Percentiles rank a stretch among this genome's conserved stretches.
These are phyloP conservation scores for Hymenoscyphus fraxineus DNA, from an alignment of 2,329 filamentous ascomycete genomes.

Conservation along the genomic window DNA sequence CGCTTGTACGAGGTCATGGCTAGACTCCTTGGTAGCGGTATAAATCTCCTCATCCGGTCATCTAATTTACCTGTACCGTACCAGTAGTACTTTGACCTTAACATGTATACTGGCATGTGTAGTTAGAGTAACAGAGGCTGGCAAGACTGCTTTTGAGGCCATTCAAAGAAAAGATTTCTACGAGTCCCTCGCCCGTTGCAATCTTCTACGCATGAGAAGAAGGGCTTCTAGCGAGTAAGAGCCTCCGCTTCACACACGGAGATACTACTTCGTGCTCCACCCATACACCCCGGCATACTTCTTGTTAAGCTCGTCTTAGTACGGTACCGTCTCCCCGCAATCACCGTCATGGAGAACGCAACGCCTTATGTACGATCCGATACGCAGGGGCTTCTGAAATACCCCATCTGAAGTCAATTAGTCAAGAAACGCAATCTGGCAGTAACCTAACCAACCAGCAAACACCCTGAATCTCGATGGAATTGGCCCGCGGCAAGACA, in stretches of 20 bases:
- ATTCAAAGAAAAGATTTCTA: no score
- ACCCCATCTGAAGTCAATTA: not conserved
- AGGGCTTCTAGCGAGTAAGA: no score
- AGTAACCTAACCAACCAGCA: not conserved
- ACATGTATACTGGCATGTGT: no score
- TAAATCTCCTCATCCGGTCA: not conserved
- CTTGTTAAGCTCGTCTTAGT: no score
- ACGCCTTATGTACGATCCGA: constrained; percentile 1
- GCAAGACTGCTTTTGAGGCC: no score
- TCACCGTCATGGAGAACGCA: not conserved
- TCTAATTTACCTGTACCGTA: constrained; percentile 1
- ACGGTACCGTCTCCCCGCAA: no score
- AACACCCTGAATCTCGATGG: not conserved
- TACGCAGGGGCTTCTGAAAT: not conserved
- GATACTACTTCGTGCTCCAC: no score
- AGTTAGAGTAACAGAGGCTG: no score
- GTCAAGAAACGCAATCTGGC: not conserved
- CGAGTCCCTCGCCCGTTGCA: no score
- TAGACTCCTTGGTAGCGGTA: not conserved
- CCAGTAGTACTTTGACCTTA: no score
- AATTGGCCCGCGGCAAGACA: not conserved
- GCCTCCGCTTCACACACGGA: no score
- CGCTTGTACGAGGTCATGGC: not conserved
- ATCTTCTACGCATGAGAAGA: not conserved
- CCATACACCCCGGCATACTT: no score